These are phyloP conservation scores for Kodamaea restingae DNA, from an alignment of 805 yeast species.

Conservation along the genomic window DNA sequence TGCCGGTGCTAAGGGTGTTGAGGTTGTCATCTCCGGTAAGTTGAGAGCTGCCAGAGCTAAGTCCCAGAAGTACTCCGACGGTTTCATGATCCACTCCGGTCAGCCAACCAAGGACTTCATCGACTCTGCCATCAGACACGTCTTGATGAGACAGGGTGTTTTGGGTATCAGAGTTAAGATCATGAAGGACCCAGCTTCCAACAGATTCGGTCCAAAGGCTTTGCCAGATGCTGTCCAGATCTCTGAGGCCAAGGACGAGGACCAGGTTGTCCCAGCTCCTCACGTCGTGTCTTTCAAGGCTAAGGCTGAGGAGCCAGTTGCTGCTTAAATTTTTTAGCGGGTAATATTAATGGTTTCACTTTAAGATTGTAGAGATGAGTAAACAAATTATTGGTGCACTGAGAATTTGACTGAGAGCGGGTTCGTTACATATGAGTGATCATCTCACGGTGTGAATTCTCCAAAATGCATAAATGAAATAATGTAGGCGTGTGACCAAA, in stretches of 20 bases:
- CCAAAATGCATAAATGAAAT: too few relatives aligned
- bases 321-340: slow-evolving; percentile 18
- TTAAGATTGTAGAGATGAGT: background rate
- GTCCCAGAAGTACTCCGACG: slow-evolving; percentile 99
- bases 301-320: slow-evolving; percentile 24
- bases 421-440: too few relatives aligned
- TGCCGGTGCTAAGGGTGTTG: slow-evolving; percentile 99
- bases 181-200: slow-evolving; percentile 95
- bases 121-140: slow-evolving; percentile 99
- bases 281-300: slow-evolving; percentile 69
- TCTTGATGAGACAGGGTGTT: slow-evolving; percentile 99
- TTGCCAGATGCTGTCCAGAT: slow-evolving; percentile 94
- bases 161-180: slow-evolving; percentile 99
- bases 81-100: slow-evolving; percentile 99
- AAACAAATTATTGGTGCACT: slow-evolving; percentile 1
- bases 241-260: slow-evolving; percentile 92
- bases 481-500: too few relatives aligned
- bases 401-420: slow-evolving; percentile 9
- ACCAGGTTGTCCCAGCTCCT: slow-evolving; percentile 71
- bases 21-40: slow-evolving; percentile 99
- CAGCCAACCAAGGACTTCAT: slow-evolving; percentile 99
- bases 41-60: slow-evolving; percentile 99
- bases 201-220: slow-evolving; percentile 81
- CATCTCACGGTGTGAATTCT: too few relatives aligned
- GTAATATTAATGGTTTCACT: slow-evolving; percentile 8